Evolutionary conservation across 352 stramenopile species (phyloP).

Genomic region (Phytophthora gonapodyides): DNA sequence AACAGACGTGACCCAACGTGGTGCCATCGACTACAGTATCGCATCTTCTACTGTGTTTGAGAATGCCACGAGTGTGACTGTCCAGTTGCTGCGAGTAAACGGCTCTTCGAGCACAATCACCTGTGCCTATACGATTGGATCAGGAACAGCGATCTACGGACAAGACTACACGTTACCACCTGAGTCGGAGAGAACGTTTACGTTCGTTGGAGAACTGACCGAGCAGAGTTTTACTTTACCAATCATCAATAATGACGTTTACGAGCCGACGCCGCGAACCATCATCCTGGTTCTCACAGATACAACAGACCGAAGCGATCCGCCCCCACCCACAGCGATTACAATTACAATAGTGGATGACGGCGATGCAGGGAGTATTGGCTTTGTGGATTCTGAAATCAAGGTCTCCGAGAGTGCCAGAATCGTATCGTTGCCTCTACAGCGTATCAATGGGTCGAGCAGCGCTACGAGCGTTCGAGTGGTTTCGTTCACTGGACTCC

Average conservation of each 20-base stretch:
- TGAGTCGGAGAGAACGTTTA: slow-evolving; percentile 23
- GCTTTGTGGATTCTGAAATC: slow-evolving; percentile 34
- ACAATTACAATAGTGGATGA: slow-evolving; percentile 55
- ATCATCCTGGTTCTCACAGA: slow-evolving; percentile 46
- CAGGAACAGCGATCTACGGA: slow-evolving; percentile 32
- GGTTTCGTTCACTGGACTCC: slow-evolving; percentile 1
- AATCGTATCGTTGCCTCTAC: slow-evolving; percentile 35
- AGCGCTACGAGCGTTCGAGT: slow-evolving; percentile 37
- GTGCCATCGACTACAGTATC: slow-evolving; percentile 35
- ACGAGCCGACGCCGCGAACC: slow-evolving; percentile 28
- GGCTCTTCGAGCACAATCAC: slow-evolving; percentile 50
- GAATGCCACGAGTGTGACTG: slow-evolving; percentile 36
- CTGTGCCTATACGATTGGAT: slow-evolving; percentile 36
- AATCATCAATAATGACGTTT: slow-evolving; percentile 51
- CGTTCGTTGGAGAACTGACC: slow-evolving; percentile 45
- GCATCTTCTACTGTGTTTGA: slow-evolving; percentile 41
- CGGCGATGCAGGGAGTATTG: slow-evolving; percentile 56
- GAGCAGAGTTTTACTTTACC: slow-evolving; percentile 42
- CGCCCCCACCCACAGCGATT: slow-evolving; percentile 18
- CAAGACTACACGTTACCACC: slow-evolving; percentile 42
- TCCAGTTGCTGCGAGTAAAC: slow-evolving; percentile 52
- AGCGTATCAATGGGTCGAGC: slow-evolving; percentile 40
- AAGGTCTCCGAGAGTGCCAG: slow-evolving; percentile 35
- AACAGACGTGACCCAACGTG: slow-evolving; percentile 56
- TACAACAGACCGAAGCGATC: slow-evolving; percentile 42